These are phyloP conservation scores for Solanum aculeatissimum DNA, from an alignment of 305 asterid genomes.

Conservation along the genomic window DNA sequence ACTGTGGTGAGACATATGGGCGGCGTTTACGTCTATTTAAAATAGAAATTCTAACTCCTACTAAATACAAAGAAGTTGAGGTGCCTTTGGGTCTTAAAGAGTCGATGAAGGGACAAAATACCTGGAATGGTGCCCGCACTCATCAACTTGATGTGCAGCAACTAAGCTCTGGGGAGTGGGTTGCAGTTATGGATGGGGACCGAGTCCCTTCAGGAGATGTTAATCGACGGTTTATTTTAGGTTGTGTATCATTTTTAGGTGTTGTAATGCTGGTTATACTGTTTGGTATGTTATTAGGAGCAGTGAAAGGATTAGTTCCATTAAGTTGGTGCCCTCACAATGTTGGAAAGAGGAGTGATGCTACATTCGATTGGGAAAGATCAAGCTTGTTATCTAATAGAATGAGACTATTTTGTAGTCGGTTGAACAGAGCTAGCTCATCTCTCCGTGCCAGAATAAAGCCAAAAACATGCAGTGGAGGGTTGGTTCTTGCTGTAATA, in stretches of 20 bases:
- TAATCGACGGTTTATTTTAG: constrained; percentile 46
- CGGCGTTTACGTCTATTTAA: constrained; percentile 52
- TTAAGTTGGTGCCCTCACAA: constrained; percentile 80
- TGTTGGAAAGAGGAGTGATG: constrained; percentile 66
- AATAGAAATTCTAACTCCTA: constrained; percentile 41
- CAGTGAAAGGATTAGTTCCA: constrained; percentile 61
- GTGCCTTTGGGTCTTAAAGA: constrained; percentile 45
- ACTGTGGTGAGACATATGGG: constrained; percentile 84
- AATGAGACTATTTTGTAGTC: constrained; percentile 49
- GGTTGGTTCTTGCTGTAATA: constrained; percentile 23
- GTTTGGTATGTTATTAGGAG: constrained; percentile 65
- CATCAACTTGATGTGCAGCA: constrained; percentile 87
- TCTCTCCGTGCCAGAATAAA: constrained; percentile 49
- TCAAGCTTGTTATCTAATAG: constrained; percentile 42
- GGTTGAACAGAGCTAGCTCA: constrained; percentile 49
- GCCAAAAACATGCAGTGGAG: constrained; percentile 47
- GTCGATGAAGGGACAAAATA: constrained; percentile 55
- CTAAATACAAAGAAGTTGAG: constrained; percentile 68
- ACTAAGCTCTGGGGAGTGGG: constrained; percentile 74
- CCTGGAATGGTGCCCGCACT: constrained; percentile 88
- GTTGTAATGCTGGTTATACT: constrained; percentile 42
- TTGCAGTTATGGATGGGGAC: constrained; percentile 79
- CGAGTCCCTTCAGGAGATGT: constrained; percentile 79
- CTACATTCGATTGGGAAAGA: constrained; percentile 40
- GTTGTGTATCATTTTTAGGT: constrained; percentile 41